Evolutionary conservation across 2,329 filamentous ascomycete species (phyloP).

Genomic region (Beauveria varroae): DNA sequence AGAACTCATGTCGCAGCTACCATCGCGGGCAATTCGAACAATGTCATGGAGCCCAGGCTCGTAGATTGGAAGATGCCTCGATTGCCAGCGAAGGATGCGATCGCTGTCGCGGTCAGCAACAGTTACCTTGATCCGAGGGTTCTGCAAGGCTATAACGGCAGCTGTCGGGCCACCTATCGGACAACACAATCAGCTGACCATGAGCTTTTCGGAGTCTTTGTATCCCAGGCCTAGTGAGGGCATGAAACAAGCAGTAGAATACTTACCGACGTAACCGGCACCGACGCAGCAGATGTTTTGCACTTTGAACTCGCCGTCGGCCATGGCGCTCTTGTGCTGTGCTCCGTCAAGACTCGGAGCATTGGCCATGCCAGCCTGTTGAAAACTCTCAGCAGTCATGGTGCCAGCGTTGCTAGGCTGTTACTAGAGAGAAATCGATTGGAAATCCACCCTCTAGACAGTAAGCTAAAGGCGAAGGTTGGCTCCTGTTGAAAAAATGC

Average conservation of each 20-base stretch:
- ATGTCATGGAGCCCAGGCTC: constrained; percentile 65
- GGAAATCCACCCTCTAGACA: no score
- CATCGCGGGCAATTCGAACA: constrained; percentile 56
- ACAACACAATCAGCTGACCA: no score
- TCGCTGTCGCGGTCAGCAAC: constrained; percentile 64
- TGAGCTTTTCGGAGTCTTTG: no score
- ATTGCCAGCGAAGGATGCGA: constrained; percentile 68
- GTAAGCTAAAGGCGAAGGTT: no score
- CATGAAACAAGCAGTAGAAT: no score
- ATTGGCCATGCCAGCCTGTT: no score
- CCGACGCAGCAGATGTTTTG: constrained; percentile 65
- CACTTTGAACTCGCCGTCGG: constrained; percentile 26
- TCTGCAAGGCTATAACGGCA: constrained; percentile 66
- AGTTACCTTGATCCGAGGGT: constrained; percentile 61
- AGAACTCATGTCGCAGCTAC: constrained; percentile 37
- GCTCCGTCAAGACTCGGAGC: no score
- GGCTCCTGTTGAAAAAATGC: no score
- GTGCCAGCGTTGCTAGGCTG: no score
- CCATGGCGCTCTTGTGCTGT: no score
- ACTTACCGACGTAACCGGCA: constrained; percentile 66
- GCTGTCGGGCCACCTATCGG: constrained; percentile 62
- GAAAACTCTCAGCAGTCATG: no score
- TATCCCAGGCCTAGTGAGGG: constrained; percentile 13
- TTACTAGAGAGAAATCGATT: no score
- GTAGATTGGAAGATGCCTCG: constrained; percentile 66